Conservation (phyloP, 139 green algal species). For the Chlamydomonas sp. region DNA sequence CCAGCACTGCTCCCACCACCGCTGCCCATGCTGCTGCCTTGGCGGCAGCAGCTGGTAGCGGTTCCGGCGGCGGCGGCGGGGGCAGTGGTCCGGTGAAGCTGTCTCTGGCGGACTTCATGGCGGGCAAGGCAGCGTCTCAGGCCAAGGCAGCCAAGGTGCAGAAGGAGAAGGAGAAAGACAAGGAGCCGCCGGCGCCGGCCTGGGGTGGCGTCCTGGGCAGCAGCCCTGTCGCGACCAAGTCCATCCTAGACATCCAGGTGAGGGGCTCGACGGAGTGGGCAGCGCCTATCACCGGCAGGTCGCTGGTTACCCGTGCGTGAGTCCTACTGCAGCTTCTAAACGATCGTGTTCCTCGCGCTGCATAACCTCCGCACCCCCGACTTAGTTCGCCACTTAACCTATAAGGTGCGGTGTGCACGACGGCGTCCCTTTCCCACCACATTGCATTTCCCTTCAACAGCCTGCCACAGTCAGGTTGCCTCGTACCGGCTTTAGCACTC, state of each 20-base stretch:
- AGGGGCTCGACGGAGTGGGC: not conserved
- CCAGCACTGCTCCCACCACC: not conserved
- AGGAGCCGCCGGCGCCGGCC: not conserved
- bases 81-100: conserved; percentile 23
- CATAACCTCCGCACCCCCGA: no score
- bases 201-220: conserved; percentile 7
- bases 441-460: no score
- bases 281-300: not conserved
- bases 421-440: no score
- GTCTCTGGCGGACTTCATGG: conserved; percentile 40
- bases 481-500: no score
- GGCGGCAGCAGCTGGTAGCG: not conserved
- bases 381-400: no score
- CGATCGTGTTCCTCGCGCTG: no score
- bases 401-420: no score
- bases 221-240: conserved; percentile 1
- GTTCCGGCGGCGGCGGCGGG: not conserved
- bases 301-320: no score
- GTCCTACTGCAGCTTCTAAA: no score
- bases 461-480: no score
- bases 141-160: not conserved
- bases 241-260: conserved; percentile 38
- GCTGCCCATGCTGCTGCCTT: not conserved
- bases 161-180: conserved; percentile 8
- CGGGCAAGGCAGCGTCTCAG: not conserved